phyloP scores from a whole-genome alignment of 257 asterid genomes.

The Solanum arcanum region DNA sequence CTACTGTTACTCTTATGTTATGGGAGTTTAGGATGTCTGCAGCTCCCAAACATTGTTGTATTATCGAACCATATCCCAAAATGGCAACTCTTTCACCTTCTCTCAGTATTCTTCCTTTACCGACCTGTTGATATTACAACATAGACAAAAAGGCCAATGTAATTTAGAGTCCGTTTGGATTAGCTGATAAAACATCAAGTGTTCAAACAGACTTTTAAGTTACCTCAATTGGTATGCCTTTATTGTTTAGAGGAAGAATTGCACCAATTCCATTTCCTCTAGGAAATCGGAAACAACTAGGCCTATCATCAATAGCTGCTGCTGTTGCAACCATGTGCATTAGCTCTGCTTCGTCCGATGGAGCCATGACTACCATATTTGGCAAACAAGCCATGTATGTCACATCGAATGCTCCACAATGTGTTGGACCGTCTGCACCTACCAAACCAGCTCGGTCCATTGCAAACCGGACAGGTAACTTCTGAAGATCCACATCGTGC shows the following conservation, averaged over 20 bases:
- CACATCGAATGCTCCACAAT: slow-evolving; percentile 78
- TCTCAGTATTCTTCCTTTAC: slow-evolving; percentile 50
- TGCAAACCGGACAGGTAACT: slow-evolving; percentile 73
- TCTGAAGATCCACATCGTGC: slow-evolving; percentile 80
- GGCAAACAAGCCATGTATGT: slow-evolving; percentile 81
- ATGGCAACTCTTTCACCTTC: slow-evolving; percentile 65
- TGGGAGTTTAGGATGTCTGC: slow-evolving; percentile 34
- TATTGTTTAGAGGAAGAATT: slow-evolving; percentile 33
- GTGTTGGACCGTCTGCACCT: slow-evolving; percentile 85
- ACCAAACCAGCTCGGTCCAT: slow-evolving; percentile 83
- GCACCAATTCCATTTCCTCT: slow-evolving; percentile 68
- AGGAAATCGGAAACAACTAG: slow-evolving; percentile 66
- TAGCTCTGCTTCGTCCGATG: slow-evolving; percentile 74
- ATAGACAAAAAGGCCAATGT: neutral
- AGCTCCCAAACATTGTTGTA: slow-evolving; percentile 57
- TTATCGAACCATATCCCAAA: slow-evolving; percentile 58
- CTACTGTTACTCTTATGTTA: slow-evolving; percentile 34
- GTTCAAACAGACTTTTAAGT: neutral
- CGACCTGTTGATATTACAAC: slow-evolving; percentile 28
- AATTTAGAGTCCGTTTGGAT: neutral
- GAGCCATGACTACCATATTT: slow-evolving; percentile 86
- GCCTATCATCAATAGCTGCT: slow-evolving; percentile 61
- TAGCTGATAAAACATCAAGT: neutral
- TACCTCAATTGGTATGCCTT: slow-evolving; percentile 67
- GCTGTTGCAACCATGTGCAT: slow-evolving; percentile 88